Evolutionary conservation across 106 monocot species (phyloP).

Genomic region (Triglochin maritima): DNA sequence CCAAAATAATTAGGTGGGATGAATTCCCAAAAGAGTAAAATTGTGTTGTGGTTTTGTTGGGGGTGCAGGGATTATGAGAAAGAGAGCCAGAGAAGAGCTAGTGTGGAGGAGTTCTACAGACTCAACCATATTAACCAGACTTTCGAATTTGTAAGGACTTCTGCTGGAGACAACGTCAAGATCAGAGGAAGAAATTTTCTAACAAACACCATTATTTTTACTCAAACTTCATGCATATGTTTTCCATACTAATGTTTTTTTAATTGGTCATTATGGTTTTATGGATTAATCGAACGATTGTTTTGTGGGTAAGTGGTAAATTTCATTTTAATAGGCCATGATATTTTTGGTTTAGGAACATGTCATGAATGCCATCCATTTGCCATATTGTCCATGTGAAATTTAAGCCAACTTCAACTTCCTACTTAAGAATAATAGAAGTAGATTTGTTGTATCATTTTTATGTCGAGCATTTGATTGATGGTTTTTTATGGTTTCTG

Average conservation of each 20-base stretch:
- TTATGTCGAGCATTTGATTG: too few relatives aligned
- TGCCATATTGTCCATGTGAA: too few relatives aligned
- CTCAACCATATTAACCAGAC: slow-evolving; percentile 38
- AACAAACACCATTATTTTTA: not conserved
- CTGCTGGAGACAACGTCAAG: not conserved
- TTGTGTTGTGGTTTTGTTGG: not conserved
- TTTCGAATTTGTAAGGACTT: slow-evolving; percentile 33
- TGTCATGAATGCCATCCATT: too few relatives aligned
- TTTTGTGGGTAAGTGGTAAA: too few relatives aligned
- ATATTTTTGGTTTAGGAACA: too few relatives aligned
- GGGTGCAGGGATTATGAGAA: slow-evolving; percentile 36
- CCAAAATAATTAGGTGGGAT: not conserved
- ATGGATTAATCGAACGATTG: not conserved
- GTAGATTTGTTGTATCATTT: too few relatives aligned
- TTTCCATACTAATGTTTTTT: not conserved
- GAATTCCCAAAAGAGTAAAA: not conserved
- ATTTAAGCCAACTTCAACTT: too few relatives aligned
- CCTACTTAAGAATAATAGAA: too few relatives aligned
- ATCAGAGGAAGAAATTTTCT: not conserved
- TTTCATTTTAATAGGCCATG: too few relatives aligned
- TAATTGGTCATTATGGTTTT: not conserved
- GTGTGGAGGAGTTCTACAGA: slow-evolving; percentile 42
- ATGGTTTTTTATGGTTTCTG: not conserved
- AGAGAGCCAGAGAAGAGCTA: slow-evolving; percentile 21
- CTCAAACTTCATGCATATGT: not conserved